phyloP scores from a whole-genome alignment of 169 alveolate genomes.

The Plasmodium inui region DNA sequence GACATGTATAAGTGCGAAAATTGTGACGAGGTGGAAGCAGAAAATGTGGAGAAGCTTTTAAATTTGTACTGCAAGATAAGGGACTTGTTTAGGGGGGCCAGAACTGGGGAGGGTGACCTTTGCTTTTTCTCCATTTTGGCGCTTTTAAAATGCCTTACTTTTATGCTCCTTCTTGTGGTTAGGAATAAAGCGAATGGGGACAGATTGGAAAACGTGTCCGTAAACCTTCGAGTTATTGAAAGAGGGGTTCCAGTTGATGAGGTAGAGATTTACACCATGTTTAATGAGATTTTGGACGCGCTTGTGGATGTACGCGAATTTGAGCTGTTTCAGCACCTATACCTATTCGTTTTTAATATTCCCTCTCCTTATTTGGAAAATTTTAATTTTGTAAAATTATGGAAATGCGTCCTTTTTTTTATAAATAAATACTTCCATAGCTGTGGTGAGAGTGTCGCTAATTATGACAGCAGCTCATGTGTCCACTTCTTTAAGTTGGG shows the following conservation, averaged over 20 bases:
- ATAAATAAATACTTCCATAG: slow-evolving; percentile 22
- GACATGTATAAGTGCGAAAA: slow-evolving; percentile 38
- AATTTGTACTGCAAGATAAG: slow-evolving; percentile 14
- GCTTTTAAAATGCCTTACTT: slow-evolving; percentile 31
- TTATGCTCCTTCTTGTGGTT: slow-evolving; percentile 20
- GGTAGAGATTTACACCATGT: slow-evolving; percentile 6
- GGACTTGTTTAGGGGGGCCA: slow-evolving; percentile 1
- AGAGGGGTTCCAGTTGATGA: not conserved
- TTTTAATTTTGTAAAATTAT: slow-evolving; percentile 51
- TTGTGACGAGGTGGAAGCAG: slow-evolving; percentile 42
- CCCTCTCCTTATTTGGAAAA: slow-evolving; percentile 33
- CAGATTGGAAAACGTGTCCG: not conserved
- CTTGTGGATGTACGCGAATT: slow-evolving; percentile 28
- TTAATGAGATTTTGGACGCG: slow-evolving; percentile 18
- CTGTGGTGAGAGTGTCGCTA: slow-evolving; percentile 20
- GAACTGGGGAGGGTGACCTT: not conserved
- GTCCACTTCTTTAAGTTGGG: slow-evolving; percentile 39
- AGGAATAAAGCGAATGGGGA: not conserved
- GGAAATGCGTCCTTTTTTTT: slow-evolving; percentile 6
- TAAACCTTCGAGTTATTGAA: not conserved
- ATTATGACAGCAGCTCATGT: slow-evolving; percentile 43
- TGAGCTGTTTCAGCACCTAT: slow-evolving; percentile 59
- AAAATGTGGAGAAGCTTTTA: slow-evolving; percentile 28
- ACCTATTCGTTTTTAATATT: slow-evolving; percentile 42
- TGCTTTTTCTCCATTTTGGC: slow-evolving; percentile 24